phyloP scores from a whole-genome alignment of 208 protist species.

The Acanthamoeba royreba region DNA sequence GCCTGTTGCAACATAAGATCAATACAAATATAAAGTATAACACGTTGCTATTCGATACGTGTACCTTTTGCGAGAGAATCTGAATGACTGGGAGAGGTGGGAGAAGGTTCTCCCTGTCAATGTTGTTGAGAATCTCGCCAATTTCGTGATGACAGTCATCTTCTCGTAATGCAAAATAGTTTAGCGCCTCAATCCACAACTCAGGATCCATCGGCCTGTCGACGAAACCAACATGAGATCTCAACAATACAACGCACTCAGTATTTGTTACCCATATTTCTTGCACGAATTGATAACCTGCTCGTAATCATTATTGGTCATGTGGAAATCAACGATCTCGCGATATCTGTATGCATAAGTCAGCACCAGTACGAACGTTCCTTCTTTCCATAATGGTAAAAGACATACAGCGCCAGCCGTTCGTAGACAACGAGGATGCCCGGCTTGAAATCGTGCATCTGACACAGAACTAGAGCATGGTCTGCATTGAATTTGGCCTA shows the following conservation, averaged over 20 bases:
- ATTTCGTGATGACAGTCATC: constrained; percentile 72
- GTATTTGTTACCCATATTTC: constrained; percentile 62
- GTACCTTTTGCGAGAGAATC: constrained; percentile 76
- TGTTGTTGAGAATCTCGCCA: constrained; percentile 74
- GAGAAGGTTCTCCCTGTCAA: constrained; percentile 86
- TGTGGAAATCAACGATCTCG: constrained; percentile 89
- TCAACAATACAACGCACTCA: neutral
- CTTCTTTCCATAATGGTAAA: neutral
- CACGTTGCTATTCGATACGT: neutral
- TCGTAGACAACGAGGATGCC: constrained; percentile 90
- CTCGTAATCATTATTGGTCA: constrained; percentile 79
- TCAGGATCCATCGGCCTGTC: constrained; percentile 65
- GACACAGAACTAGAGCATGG: constrained; percentile 87
- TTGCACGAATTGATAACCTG: constrained; percentile 70
- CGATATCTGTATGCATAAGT: constrained; percentile 12
- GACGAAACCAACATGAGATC: too few species aligned
- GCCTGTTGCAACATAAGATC: constrained; percentile 15
- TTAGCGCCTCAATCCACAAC: constrained; percentile 89
- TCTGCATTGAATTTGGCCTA: constrained; percentile 85
- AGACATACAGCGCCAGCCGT: constrained; percentile 76
- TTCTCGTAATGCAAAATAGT: constrained; percentile 78
- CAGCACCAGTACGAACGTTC: neutral
- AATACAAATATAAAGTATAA: neutral
- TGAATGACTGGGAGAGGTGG: constrained; percentile 90
- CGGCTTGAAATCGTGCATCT: constrained; percentile 87